phyloP scores from a whole-genome alignment of 768 basidiomycete species.

The Gautieria morchelliformis region DNA sequence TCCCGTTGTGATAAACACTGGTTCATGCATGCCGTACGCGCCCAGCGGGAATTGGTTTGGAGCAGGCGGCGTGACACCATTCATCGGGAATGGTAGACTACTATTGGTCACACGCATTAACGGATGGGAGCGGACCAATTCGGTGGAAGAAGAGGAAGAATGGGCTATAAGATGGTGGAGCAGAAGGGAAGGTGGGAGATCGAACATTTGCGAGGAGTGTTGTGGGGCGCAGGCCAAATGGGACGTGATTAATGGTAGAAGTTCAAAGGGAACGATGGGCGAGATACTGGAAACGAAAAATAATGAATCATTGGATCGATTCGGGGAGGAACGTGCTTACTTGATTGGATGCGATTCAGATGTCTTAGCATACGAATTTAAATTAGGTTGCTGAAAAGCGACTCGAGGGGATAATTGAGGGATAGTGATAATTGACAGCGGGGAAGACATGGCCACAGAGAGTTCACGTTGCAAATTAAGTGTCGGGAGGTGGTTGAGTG shows the following conservation, averaged over 20 bases:
- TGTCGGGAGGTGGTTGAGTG: conserved; percentile 10
- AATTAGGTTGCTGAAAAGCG: conserved; percentile 9
- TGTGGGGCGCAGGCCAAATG: conserved; percentile 23
- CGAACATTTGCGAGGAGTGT: conserved; percentile 34
- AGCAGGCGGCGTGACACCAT: neutral
- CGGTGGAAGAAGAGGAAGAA: neutral
- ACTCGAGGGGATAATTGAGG: conserved; percentile 12
- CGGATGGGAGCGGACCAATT: neutral
- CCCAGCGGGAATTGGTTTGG: neutral
- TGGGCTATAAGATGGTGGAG: conserved; percentile 25
- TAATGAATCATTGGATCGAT: neutral
- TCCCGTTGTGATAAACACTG: neutral
- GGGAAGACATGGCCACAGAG: conserved; percentile 44
- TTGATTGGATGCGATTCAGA: conserved; percentile 79
- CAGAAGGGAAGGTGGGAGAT: conserved; percentile 33
- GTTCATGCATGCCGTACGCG: neutral
- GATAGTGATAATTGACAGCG: conserved; percentile 20
- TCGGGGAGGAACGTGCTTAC: conserved; percentile 29
- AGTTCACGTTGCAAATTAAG: conserved; percentile 38
- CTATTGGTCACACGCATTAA: neutral
- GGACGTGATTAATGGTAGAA: conserved; percentile 43
- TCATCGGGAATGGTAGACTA: neutral
- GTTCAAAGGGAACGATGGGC: conserved; percentile 48
- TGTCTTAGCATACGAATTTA: conserved; percentile 42
- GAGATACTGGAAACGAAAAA: conserved; percentile 39